A percentile compares a stretch with the other conserved stretches of the same genome.
These are phyloP conservation scores for Acrocalymma vagum DNA, from an alignment of 2,329 filamentous ascomycete species.

Conservation along the genomic window DNA sequence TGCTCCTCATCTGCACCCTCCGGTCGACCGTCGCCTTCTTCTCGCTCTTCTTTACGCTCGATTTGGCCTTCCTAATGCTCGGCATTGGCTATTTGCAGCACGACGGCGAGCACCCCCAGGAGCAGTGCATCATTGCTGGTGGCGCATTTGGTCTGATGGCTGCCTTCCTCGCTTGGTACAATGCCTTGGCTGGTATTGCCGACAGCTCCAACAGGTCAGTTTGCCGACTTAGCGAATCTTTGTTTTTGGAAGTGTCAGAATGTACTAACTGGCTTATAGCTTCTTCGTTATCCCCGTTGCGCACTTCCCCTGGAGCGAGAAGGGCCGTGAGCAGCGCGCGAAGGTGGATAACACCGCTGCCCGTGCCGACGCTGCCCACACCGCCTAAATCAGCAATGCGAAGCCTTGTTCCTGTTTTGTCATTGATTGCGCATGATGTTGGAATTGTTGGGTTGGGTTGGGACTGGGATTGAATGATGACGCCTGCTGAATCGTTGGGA, in stretches of 20 bases:
- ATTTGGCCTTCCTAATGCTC: constrained; percentile 67
- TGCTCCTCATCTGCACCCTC: constrained; percentile 65
- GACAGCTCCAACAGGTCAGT: constrained; percentile 60
- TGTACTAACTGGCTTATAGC: constrained; percentile 56
- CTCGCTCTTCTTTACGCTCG: constrained; percentile 65
- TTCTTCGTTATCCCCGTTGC: constrained; percentile 94
- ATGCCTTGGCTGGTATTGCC: constrained; percentile 63
- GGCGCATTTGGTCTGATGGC: constrained; percentile 62
- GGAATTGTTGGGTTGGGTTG: too few relatives aligned
- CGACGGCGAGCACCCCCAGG: constrained; percentile 50
- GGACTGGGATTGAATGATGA: too few relatives aligned
- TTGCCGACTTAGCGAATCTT: too few relatives aligned
- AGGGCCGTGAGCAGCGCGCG: constrained; percentile 47
- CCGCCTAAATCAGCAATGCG: constrained; percentile 13
- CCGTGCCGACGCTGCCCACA: constrained; percentile 13
- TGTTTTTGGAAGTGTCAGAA: too few relatives aligned
- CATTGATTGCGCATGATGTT: too few relatives aligned
- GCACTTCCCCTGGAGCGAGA: constrained; percentile 89
- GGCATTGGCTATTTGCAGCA: constrained; percentile 61
- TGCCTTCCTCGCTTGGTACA: constrained; percentile 64
- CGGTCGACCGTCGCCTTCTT: constrained; percentile 68
- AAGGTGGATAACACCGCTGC: constrained; percentile 52
- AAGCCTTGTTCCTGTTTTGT: too few relatives aligned
- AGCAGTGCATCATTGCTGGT: constrained; percentile 58
- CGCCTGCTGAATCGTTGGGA: too few relatives aligned